A percentile compares a stretch with the other conserved stretches of the same genome.
These are phyloP conservation scores for Alternaria incomplexa DNA, from an alignment of 2,329 filamentous ascomycete genomes.

Conservation along the genomic window DNA sequence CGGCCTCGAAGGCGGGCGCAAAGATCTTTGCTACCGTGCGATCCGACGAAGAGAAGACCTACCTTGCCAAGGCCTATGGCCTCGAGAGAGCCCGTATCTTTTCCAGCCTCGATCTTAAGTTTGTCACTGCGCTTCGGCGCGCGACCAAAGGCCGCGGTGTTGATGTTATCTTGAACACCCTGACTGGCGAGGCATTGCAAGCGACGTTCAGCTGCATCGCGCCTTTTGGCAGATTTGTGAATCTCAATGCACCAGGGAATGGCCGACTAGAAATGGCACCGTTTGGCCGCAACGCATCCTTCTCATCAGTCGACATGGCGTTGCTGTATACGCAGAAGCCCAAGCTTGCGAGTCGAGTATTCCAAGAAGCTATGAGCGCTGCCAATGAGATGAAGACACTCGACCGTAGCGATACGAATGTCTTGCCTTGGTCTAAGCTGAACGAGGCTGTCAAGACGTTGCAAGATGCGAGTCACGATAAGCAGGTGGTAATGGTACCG, in stretches of 20 bases:
- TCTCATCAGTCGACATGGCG: slow-evolving; percentile 15
- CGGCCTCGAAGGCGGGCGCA: slow-evolving; percentile 20
- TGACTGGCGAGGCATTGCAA: slow-evolving; percentile 33
- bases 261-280: slow-evolving; percentile 25
- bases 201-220: slow-evolving; percentile 56
- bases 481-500: slow-evolving; percentile 9
- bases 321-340: slow-evolving; percentile 4
- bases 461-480: slow-evolving; percentile 13
- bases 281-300: slow-evolving; percentile 19
- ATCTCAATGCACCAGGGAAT: slow-evolving; percentile 16
- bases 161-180: slow-evolving; percentile 39
- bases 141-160: slow-evolving; percentile 33
- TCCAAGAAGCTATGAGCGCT: slow-evolving; percentile 11
- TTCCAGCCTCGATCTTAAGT: slow-evolving; percentile 25
- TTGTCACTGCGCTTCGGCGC: slow-evolving; percentile 16
- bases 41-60: slow-evolving; percentile 16
- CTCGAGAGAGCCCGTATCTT: slow-evolving; percentile 34
- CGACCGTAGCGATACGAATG: background rate
- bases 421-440: slow-evolving; percentile 10
- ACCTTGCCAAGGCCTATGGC: slow-evolving; percentile 1
- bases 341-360: slow-evolving; percentile 3
- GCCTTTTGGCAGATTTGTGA: slow-evolving; percentile 24
- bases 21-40: slow-evolving; percentile 36
- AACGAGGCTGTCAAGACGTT: slow-evolving; percentile 18
- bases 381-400: background rate